These are phyloP conservation scores for Hericium erinaceus DNA, from an alignment of 768 basidiomycete genomes.

Conservation along the genomic window DNA sequence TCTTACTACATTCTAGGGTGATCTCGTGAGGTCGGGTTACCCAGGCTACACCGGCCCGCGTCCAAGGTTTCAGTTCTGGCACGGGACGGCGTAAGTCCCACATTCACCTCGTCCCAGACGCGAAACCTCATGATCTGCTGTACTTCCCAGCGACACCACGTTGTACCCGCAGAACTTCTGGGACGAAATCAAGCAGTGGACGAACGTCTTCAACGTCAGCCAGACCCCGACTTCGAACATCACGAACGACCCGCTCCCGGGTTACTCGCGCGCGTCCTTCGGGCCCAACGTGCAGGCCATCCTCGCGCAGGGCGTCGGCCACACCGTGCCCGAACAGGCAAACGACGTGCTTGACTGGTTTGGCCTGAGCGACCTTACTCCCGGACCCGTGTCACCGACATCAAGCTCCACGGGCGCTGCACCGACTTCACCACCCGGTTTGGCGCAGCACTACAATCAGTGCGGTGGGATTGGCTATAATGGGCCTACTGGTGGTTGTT, in stretches of 20 bases:
- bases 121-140: no score
- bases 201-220: conserved; percentile 40
- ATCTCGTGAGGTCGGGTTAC: conserved; percentile 17
- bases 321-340: conserved; percentile 31
- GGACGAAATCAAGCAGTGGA: conserved; percentile 49
- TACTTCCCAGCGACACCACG: conserved; percentile 32
- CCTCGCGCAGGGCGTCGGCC: conserved; percentile 36
- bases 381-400: no score
- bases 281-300: conserved; percentile 39
- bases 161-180: conserved; percentile 40
- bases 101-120: no score
- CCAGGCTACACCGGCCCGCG: conserved; percentile 44
- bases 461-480: no score
- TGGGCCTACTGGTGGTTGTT: no score
- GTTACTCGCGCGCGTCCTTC: conserved; percentile 39
- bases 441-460: no score
- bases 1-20: no score
- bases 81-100: conserved; percentile 33
- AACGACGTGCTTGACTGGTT: no score
- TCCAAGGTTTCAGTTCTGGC: conserved; percentile 46
- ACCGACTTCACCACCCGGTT: no score
- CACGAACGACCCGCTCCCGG: conserved; percentile 32
- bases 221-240: conserved; percentile 26
- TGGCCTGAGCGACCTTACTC: no score
- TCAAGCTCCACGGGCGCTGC: no score